Evolutionary conservation across 371 early-diverging fungal species (phyloP).

Genomic region (Funneliformis caledonium): DNA sequence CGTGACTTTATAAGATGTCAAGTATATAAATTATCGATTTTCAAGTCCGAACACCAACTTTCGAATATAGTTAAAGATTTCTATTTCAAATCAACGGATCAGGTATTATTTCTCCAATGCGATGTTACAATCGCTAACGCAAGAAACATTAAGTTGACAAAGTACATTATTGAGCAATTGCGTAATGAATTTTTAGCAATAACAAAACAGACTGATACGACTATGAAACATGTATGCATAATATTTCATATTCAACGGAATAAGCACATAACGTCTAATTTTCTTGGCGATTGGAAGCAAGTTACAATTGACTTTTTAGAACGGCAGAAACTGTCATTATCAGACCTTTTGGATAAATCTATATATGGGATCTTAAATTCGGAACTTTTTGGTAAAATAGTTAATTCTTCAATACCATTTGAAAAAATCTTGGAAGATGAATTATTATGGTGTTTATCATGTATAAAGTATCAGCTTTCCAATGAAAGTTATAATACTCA

Average conservation of each 20-base stretch:
- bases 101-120: conserved; percentile 25
- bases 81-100: conserved; percentile 1
- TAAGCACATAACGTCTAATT: conserved; percentile 10
- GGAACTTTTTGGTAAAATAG: not conserved
- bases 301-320: conserved; percentile 13
- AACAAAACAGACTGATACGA: not conserved
- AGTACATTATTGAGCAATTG: conserved; percentile 25
- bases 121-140: conserved; percentile 9
- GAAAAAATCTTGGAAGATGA: conserved; percentile 26
- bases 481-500: not conserved
- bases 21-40: conserved; percentile 28
- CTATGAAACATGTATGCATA: conserved; percentile 19
- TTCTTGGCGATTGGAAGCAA: conserved; percentile 35
- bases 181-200: conserved; percentile 7
- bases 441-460: conserved; percentile 28
- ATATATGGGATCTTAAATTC: not conserved
- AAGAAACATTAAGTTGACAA: conserved; percentile 14
- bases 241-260: conserved; percentile 19
- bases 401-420: conserved; percentile 24
- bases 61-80: conserved; percentile 9
- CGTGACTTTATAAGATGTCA: conserved; percentile 4
- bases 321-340: not conserved
- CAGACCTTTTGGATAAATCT: conserved; percentile 11
- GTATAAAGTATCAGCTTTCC: not conserved
- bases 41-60: conserved; percentile 23